Evolutionary conservation across 225 moss, liverwort and hornwort genomes (phyloP).

Genomic region (Polytrichum commune): DNA sequence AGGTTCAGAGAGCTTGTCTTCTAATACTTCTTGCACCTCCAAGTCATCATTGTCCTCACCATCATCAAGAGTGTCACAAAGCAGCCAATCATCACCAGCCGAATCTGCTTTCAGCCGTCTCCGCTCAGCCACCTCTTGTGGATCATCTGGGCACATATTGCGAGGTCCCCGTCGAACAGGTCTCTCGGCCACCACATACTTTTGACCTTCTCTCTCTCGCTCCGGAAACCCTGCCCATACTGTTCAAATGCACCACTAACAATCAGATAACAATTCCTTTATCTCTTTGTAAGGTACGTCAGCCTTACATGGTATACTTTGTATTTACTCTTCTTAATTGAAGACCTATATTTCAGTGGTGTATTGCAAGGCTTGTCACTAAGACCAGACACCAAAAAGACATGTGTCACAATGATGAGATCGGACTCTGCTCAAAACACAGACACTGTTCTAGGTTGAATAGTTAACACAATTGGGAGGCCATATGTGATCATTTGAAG

Average conservation of each 20-base stretch:
- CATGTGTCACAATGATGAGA: too few species aligned
- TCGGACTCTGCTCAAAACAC: too few species aligned
- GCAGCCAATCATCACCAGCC: constrained; percentile 62
- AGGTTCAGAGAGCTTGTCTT: constrained; percentile 3
- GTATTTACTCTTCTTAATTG: too few species aligned
- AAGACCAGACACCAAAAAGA: too few species aligned
- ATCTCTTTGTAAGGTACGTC: too few species aligned
- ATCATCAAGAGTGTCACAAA: constrained; percentile 64
- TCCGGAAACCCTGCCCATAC: constrained; percentile 97
- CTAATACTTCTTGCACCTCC: constrained; percentile 3
- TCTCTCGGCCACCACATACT: constrained; percentile 86
- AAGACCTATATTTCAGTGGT: too few species aligned
- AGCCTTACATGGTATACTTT: too few species aligned
- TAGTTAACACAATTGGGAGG: too few species aligned
- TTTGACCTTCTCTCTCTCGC: constrained; percentile 84
- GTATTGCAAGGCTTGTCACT: too few species aligned
- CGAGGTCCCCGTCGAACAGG: constrained; percentile 77
- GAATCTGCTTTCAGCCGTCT: constrained; percentile 59
- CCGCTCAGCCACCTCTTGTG: constrained; percentile 60
- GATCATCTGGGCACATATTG: constrained; percentile 61
- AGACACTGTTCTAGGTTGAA: too few species aligned
- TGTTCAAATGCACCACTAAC: constrained; percentile 18
- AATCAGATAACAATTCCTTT: not conserved
- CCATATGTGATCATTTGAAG: too few species aligned
- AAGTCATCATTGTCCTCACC: constrained; percentile 37